phyloP scores from a whole-genome alignment of 164 flowering plant genomes.

The Stephania japonica region DNA sequence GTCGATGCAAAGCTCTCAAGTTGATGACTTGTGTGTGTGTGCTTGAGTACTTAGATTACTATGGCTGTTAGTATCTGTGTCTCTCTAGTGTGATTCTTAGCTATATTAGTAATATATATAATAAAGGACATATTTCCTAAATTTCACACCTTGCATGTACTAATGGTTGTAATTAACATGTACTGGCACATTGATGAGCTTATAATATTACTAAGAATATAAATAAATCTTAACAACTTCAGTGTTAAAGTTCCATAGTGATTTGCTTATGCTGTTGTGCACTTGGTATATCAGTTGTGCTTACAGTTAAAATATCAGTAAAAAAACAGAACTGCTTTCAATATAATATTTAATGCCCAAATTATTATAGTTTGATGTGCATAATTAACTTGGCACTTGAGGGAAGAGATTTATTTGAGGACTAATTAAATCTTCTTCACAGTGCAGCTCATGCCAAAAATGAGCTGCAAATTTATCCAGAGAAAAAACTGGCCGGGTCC shows the following conservation, averaged over 20 bases:
- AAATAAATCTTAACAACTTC: neutral
- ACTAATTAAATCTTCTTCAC: neutral
- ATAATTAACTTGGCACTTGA: neutral
- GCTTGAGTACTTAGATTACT: neutral
- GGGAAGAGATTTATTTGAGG: neutral
- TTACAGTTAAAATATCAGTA: neutral
- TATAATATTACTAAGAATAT: neutral
- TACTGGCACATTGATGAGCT: neutral
- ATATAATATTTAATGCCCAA: neutral
- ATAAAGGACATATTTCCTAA: neutral
- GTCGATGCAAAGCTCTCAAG: neutral
- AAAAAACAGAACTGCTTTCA: neutral
- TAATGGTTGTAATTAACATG: neutral
- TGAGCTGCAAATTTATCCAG: neutral
- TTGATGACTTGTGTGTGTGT: neutral
- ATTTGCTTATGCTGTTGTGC: neutral
- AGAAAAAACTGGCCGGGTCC: too few relatives aligned
- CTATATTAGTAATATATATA: neutral
- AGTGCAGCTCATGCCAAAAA: neutral
- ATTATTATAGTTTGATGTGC: neutral
- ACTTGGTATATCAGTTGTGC: neutral
- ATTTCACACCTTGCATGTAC: constrained; percentile 1
- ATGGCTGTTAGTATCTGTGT: neutral
- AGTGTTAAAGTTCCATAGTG: neutral
- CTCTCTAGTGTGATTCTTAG: neutral